Conservation (phyloP, 2,329 filamentous ascomycete species). For the Aspergillus brunneoviolaceus region DNA sequence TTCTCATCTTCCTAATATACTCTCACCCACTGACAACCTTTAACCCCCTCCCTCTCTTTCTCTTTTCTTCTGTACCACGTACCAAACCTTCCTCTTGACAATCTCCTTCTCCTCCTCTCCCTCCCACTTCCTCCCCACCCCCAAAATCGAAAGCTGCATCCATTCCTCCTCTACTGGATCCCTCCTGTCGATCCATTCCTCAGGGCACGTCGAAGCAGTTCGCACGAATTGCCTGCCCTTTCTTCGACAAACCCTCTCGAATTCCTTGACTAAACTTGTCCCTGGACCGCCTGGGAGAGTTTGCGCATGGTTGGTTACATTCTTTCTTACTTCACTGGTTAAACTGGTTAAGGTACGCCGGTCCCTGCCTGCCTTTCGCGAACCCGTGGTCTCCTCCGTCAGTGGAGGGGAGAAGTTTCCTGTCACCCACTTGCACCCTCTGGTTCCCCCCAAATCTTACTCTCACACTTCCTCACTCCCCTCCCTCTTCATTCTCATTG, state of each 20-base stretch:
- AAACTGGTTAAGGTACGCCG: conserved; percentile 12
- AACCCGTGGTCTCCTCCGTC: background rate
- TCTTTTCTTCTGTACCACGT: background rate
- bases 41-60: background rate
- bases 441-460: background rate
- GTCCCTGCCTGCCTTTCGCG: background rate
- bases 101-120: background rate
- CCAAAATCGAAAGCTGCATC: background rate
- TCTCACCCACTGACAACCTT: background rate
- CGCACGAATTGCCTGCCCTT: conserved; percentile 10
- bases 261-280: background rate
- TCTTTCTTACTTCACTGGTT: conserved; percentile 19
- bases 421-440: background rate
- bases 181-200: conserved; percentile 42
- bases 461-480: conserved; percentile 8
- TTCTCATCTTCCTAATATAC: background rate
- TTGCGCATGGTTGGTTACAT: conserved; percentile 23
- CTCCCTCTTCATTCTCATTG: conserved; percentile 10
- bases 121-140: conserved; percentile 7
- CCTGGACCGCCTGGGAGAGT: background rate
- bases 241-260: background rate
- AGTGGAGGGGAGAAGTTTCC: background rate
- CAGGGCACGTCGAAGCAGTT: conserved; percentile 13
- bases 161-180: conserved; percentile 18
- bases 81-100: background rate